Evolutionary conservation across 78 protist genomes (phyloP), one percentile per base, ranked within the genome.

Genomic region (Pelomyxa schiedti): DNA sequence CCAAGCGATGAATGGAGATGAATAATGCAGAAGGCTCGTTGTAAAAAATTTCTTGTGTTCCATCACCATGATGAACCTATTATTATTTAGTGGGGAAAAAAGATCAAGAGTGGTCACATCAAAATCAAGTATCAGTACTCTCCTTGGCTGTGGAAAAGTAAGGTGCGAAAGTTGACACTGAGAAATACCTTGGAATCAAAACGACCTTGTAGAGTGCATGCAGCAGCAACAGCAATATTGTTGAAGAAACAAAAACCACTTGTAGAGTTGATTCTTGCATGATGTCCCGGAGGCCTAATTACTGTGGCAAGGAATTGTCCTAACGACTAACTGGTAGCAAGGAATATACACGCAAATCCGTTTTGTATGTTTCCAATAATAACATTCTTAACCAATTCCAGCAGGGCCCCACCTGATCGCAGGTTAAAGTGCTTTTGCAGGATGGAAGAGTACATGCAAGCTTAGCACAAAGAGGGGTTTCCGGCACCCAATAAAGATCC

Each of bases 181-280:
- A 16, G 58, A 16, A 47, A 47, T 16, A 47, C 58, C 58, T n/a
- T n/a, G n/a, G n/a, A n/a, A n/a, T n/a, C n/a, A n/a, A n/a, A n/a
- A n/a, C n/a, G n/a, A n/a, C n/a, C n/a, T n/a, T 67, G 36, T 42
- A 36, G 68, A 28, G 82, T 79, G 5, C 4, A 1, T 8, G 58
- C 42, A 9, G 88, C 90, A 1, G 84, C 90, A 66, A 86, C 43
- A 24, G 90, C 90, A 4, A 76, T 76, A 37, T 72, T 68, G 75
- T 81, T 83, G 66, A 79, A 74, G 39, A 83, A 32, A 79, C 90
- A 86, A 65, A 86, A 86, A 9, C 90, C 90, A 32, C 58, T 2
- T 1, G n/a, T n/a, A n/a, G n/a, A n/a, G n/a, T n/a, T n/a, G n/a
- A n/a, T n/a, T n/a, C n/a, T n/a, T n/a, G n/a, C n/a, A n/a, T n/a